Conservation (phyloP, 73 alveolate species). For the Paramecium biaurelia region DNA sequence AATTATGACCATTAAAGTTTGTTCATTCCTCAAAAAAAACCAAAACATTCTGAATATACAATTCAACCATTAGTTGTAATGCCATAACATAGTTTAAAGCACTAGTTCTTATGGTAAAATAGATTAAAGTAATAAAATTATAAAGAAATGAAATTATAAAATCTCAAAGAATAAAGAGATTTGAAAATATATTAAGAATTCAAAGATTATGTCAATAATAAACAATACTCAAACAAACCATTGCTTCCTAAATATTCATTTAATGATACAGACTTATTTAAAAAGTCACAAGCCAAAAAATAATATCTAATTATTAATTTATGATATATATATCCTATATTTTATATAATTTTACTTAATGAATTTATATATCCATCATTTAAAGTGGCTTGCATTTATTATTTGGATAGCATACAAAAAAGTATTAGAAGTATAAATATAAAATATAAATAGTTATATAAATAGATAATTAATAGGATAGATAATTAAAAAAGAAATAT, state of each 20-base stretch:
- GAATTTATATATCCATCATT: too few species aligned
- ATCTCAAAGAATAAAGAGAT: neutral
- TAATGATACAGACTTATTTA: neutral
- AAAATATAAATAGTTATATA: too few species aligned
- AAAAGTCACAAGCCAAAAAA: neutral
- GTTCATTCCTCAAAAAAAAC: neutral
- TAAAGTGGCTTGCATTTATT: too few species aligned
- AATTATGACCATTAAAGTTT: neutral
- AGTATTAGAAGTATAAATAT: too few species aligned
- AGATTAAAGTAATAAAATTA: neutral
- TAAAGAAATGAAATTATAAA: neutral
- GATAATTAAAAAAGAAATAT: neutral
- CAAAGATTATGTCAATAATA: neutral
- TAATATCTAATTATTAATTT: neutral
- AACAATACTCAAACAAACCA: neutral
- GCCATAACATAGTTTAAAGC: constrained; percentile 31
- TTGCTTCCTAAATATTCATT: neutral
- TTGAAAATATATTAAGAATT: neutral
- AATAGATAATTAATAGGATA: neutral
- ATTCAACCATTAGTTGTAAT: neutral
- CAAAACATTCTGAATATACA: neutral
- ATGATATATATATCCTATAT: neutral
- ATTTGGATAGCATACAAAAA: too few species aligned
- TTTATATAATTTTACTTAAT: neutral
- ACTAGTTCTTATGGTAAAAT: neutral